Percentiles rank a stretch among this genome's conserved stretches.
These are phyloP conservation scores for Psilocybe mexicana DNA, from an alignment of 1,284 basidiomycete genomes.

Conservation along the genomic window DNA sequence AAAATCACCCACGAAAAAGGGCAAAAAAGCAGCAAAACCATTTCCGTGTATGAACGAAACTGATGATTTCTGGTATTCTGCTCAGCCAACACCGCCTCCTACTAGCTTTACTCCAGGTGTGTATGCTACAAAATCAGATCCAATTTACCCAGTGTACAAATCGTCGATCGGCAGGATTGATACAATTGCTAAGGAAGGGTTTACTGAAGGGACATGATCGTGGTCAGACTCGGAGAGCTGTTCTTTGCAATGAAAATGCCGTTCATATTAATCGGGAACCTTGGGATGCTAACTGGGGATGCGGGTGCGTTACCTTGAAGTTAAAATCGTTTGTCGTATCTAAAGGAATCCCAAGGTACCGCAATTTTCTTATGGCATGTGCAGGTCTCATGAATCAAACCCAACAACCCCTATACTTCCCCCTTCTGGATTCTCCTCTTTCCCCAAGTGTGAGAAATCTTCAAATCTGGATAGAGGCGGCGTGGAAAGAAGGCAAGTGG, in stretches of 20 bases:
- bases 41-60: constrained; percentile 27
- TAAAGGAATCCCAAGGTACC: constrained; percentile 56
- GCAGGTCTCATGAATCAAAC: constrained; percentile 68
- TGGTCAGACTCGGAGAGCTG: constrained; percentile 57
- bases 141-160: not conserved
- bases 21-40: not conserved
- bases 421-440: constrained; percentile 53
- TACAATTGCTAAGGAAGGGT: constrained; percentile 61
- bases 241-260: constrained; percentile 61
- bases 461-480: constrained; percentile 77
- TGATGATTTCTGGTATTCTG: constrained; percentile 68
- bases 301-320: constrained; percentile 50
- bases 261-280: constrained; percentile 60
- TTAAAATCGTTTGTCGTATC: not conserved
- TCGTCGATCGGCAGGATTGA: constrained; percentile 50
- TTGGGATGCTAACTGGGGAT: constrained; percentile 73
- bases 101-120: constrained; percentile 72
- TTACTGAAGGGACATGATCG: constrained; percentile 53
- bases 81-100: constrained; percentile 52
- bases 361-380: constrained; percentile 85
- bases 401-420: constrained; percentile 58
- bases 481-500: constrained; percentile 66
- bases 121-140: not conserved
- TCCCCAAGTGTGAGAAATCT: constrained; percentile 73
- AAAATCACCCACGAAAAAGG: not conserved